These are phyloP conservation scores for Phytophthora aleatoria DNA, from an alignment of 352 stramenopile genomes.

Conservation along the genomic window DNA sequence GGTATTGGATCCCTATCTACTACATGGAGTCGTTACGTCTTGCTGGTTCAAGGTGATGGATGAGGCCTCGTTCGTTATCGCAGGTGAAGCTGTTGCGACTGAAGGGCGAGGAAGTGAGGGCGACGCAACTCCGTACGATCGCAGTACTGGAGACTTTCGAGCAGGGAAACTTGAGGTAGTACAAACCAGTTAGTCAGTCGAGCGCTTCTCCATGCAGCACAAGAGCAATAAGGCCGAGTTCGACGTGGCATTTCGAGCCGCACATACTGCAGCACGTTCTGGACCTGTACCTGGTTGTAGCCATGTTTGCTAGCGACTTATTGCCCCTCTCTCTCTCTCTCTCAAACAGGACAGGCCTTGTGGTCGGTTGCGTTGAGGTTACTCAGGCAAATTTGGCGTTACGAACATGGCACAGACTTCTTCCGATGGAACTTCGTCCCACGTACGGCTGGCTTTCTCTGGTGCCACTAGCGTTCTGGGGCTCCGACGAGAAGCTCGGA, in stretches of 20 bases:
- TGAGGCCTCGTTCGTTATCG: conserved; percentile 2
- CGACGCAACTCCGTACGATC: conserved; percentile 17
- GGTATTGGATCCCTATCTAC: background rate
- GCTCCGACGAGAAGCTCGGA: conserved; percentile 17
- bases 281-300: conserved; percentile 12
- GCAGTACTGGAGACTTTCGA: conserved; percentile 20
- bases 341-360: conserved; percentile 4
- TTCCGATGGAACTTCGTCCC: conserved; percentile 30
- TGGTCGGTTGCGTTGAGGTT: conserved; percentile 34
- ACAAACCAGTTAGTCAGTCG: background rate
- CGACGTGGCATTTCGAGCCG: conserved; percentile 4
- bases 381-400: conserved; percentile 35
- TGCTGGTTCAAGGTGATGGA: background rate
- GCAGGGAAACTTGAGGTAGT: too few relatives aligned
- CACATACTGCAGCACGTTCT: conserved; percentile 8
- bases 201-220: background rate
- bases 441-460: conserved; percentile 36
- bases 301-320: conserved; percentile 20
- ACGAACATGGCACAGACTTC: conserved; percentile 12
- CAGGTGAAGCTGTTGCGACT: background rate
- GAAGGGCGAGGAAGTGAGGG: background rate
- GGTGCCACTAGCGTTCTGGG: conserved; percentile 20
- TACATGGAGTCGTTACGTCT: conserved; percentile 13
- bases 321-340: background rate
- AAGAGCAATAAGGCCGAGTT: background rate